A percentile compares a stretch with the other conserved stretches of the same genome.
Evolutionary conservation across 345 rosid genomes (phyloP).

Genomic region (Gynandropsis gynandra): DNA sequence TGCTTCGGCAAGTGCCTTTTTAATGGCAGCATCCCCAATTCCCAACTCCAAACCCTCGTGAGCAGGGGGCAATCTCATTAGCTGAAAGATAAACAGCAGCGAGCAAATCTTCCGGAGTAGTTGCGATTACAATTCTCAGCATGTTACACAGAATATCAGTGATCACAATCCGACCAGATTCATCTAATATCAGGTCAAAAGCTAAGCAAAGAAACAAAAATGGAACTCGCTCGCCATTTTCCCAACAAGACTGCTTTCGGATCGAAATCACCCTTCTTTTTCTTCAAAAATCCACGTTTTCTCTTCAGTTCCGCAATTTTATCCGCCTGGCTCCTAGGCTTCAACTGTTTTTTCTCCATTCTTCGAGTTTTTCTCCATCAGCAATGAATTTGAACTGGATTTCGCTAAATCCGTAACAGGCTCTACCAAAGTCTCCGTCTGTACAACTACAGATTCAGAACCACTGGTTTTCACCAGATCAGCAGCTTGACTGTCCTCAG

Average conservation of each 20-base stretch:
- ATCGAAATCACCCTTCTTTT: conserved; percentile 53
- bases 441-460: conserved; percentile 14
- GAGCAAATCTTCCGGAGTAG: no score
- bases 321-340: conserved; percentile 25
- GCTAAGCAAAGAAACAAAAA: conserved; percentile 62
- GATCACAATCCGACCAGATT: no score
- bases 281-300: conserved; percentile 51
- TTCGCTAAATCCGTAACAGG: conserved; percentile 10
- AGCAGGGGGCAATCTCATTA: no score
- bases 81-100: no score
- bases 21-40: conserved; percentile 59
- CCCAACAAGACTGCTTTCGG: conserved; percentile 58
- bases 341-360: conserved; percentile 24
- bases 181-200: no score
- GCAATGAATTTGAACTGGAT: conserved; percentile 20
- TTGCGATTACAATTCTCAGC: no score
- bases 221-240: conserved; percentile 68
- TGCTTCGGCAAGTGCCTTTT: conserved; percentile 78
- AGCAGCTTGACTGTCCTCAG: no score
- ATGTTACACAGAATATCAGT: no score
- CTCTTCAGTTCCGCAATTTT: conserved; percentile 43
- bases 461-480: conserved; percentile 9
- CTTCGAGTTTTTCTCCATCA: conserved; percentile 15
- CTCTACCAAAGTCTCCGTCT: conserved; percentile 14
- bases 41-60: no score